Percentiles rank a stretch among this genome's conserved stretches.
Conservation (phyloP, 2,329 filamentous ascomycete genomes). For the Sphaerulina musiva region DNA sequence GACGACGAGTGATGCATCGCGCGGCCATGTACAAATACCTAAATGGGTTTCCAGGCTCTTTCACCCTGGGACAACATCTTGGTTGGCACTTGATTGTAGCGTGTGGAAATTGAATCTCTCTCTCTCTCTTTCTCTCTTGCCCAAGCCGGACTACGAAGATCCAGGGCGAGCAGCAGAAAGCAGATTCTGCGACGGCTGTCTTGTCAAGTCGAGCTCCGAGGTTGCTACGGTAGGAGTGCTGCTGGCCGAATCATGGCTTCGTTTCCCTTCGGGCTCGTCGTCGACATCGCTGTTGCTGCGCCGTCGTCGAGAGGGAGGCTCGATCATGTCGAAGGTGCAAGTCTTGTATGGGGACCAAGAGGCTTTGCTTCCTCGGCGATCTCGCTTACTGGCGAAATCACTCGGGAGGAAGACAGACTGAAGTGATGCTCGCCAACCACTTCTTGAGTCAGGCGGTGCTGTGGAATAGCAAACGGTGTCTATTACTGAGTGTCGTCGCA, state of each 20-base stretch:
- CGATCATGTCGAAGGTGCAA: conserved; percentile 1
- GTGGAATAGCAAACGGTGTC: background rate
- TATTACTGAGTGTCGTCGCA: conserved; percentile 2
- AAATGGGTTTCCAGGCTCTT: too few relatives aligned
- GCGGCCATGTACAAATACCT: too few relatives aligned
- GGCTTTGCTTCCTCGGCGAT: conserved; percentile 3
- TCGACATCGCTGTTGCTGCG: background rate
- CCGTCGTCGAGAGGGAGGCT: background rate
- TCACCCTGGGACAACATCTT: too few relatives aligned
- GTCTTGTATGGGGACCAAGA: background rate
- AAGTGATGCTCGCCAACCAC: background rate
- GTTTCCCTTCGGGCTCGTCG: background rate
- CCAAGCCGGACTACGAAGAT: background rate
- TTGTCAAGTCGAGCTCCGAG: background rate
- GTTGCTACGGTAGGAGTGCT: background rate
- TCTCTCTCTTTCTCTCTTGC: too few relatives aligned
- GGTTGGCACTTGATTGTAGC: too few relatives aligned
- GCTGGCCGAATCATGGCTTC: background rate
- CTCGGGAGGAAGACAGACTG: background rate
- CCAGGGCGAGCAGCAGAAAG: background rate
- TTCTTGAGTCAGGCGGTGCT: background rate
- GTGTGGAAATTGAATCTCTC: too few relatives aligned
- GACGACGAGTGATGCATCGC: too few relatives aligned
- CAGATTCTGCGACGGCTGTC: background rate
- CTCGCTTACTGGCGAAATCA: background rate